A percentile compares a stretch with the other conserved stretches of the same genome.
phyloP scores from a whole-genome alignment of 352 stramenopile genomes.

The Globisporangium cystogenes region DNA sequence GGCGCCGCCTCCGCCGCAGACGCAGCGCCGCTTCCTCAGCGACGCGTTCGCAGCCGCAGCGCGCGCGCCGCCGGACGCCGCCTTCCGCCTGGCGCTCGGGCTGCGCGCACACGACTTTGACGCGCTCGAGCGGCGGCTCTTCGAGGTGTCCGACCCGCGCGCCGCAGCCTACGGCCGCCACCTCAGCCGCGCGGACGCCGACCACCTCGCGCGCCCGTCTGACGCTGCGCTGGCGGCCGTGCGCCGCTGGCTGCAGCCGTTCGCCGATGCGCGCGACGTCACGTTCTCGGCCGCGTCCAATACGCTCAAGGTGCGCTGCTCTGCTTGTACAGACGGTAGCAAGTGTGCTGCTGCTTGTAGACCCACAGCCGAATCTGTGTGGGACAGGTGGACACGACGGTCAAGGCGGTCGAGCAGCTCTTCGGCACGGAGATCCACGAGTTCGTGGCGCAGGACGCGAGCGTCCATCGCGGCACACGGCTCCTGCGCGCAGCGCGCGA shows the following conservation, averaged over 20 bases:
- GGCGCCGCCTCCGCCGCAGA: not conserved
- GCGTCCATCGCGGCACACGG: conserved; percentile 7
- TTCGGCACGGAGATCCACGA: conserved; percentile 46
- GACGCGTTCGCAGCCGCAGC: conserved; percentile 20
- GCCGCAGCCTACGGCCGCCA: conserved; percentile 52
- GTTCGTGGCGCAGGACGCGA: conserved; percentile 18
- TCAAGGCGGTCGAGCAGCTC: conserved; percentile 40
- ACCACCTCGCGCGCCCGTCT: conserved; percentile 36
- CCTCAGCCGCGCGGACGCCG: conserved; percentile 30
- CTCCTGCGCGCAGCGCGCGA: conserved; percentile 33
- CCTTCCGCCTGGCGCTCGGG: conserved; percentile 50
- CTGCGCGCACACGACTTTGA: conserved; percentile 44
- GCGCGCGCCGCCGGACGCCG: conserved; percentile 27
- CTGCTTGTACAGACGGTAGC: not conserved
- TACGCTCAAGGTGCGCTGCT: conserved; percentile 21
- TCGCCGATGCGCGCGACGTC: conserved; percentile 6
- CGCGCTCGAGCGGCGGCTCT: conserved; percentile 43
- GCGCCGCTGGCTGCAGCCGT: conserved; percentile 36
- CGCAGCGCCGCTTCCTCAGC: conserved; percentile 18
- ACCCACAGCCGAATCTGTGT: too few relatives aligned
- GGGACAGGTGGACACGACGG: conserved; percentile 29
- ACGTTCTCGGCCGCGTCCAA: conserved; percentile 40
- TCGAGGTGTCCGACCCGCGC: conserved; percentile 44
- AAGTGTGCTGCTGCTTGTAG: too few relatives aligned
- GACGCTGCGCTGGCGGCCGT: conserved; percentile 40